These are phyloP conservation scores for Durotheca rogersii DNA, from an alignment of 495 filamentous ascomycete species.

Conservation along the genomic window DNA sequence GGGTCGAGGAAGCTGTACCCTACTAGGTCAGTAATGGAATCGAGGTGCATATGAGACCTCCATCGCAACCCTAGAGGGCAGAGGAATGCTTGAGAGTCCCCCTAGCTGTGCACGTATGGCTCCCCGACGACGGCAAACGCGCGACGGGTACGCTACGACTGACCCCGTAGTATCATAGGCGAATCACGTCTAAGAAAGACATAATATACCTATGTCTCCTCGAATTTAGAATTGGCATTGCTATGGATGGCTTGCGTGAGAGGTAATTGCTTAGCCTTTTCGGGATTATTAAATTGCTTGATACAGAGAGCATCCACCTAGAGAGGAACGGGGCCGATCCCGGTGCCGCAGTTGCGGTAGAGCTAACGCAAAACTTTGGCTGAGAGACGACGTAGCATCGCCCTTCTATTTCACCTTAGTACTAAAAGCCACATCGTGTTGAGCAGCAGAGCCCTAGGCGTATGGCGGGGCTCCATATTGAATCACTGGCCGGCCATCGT, in stretches of 20 bases:
- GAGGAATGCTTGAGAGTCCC: neutral
- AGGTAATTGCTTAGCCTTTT: conserved; percentile 15
- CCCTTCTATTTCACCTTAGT: neutral
- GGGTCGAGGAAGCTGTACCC: neutral
- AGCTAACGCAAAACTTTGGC: neutral
- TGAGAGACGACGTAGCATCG: neutral
- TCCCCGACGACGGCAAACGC: neutral
- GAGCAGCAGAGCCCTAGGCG: neutral
- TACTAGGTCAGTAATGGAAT: neutral
- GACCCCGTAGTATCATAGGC: neutral
- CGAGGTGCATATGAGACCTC: neutral
- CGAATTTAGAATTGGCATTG: too few relatives aligned
- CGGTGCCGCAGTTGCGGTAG: neutral
- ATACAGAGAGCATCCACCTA: conserved; percentile 22
- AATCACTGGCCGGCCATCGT: too few relatives aligned
- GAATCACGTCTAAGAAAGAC: neutral
- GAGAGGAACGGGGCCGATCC: neutral
- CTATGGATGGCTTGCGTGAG: conserved; percentile 16
- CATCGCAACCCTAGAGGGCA: neutral
- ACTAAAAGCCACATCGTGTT: neutral
- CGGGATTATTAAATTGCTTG: conserved; percentile 16
- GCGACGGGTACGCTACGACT: neutral
- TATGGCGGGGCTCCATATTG: conserved; percentile 9
- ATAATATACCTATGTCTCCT: neutral
- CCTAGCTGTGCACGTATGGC: neutral